Conservation (phyloP, 1,139 yeast genomes). For the Suhomyces bokatorum region DNA sequence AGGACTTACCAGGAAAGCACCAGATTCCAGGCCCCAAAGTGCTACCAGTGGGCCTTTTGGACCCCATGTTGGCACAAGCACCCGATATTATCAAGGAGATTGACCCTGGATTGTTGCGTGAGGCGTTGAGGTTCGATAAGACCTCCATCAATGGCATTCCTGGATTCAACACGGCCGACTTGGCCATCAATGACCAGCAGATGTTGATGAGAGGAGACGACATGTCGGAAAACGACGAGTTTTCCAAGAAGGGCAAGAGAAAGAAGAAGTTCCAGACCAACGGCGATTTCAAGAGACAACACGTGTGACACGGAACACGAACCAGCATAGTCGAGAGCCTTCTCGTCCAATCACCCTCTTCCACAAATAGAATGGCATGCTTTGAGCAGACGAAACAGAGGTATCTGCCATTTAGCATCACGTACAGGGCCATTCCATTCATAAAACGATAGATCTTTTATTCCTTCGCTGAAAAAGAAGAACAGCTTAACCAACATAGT, state of each 20-base stretch:
- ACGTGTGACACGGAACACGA: constrained; percentile 15
- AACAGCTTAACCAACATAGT: too few relatives aligned
- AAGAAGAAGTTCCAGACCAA: constrained; percentile 32
- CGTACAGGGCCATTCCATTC: too few relatives aligned
- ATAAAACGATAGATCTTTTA: too few relatives aligned
- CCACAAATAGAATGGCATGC: too few relatives aligned
- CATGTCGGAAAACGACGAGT: constrained; percentile 39
- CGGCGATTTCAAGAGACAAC: constrained; percentile 43
- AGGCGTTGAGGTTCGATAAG: constrained; percentile 62
- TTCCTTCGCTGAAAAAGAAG: too few relatives aligned
- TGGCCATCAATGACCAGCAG: constrained; percentile 62
- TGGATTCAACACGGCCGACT: constrained; percentile 69
- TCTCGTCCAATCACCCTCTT: background rate
- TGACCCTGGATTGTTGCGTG: constrained; percentile 48
- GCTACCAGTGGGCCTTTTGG: constrained; percentile 53
- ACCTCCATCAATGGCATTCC: constrained; percentile 75
- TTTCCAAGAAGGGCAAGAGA: constrained; percentile 35
- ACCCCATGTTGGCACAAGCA: constrained; percentile 42
- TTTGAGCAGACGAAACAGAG: too few relatives aligned
- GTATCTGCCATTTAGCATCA: too few relatives aligned
- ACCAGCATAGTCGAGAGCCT: background rate
- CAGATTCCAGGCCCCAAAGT: constrained; percentile 59
- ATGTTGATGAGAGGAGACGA: constrained; percentile 47
- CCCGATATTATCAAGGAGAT: constrained; percentile 51
- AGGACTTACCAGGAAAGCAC: constrained; percentile 82